These are phyloP conservation scores for Trichocladium antarcticum DNA, from an alignment of 495 filamentous ascomycete genomes.

Conservation along the genomic window DNA sequence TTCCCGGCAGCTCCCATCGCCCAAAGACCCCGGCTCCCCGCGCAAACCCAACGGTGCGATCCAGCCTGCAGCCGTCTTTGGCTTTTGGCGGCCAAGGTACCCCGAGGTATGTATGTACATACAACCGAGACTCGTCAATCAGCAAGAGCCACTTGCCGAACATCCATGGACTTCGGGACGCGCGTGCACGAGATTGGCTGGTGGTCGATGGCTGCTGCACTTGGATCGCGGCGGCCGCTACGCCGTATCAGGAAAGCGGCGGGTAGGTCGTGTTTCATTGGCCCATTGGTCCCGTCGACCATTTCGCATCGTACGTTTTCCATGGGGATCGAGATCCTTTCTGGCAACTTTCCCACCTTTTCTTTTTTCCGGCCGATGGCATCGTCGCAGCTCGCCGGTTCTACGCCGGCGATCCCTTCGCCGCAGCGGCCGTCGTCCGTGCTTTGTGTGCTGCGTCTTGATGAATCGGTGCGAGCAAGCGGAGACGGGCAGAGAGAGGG, in stretches of 20 bases:
- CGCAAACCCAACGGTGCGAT: too few species aligned
- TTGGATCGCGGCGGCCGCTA: constrained; percentile 3
- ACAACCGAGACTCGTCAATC: not conserved
- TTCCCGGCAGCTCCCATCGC: too few species aligned
- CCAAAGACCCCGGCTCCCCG: too few species aligned
- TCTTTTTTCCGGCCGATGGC: not conserved
- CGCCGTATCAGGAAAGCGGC: constrained; percentile 7
- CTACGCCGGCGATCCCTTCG: not conserved
- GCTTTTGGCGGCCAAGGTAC: not conserved
- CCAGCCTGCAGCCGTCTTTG: too few species aligned
- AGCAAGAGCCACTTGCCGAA: not conserved
- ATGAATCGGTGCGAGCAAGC: too few species aligned
- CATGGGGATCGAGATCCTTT: constrained; percentile 29
- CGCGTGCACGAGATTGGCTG: not conserved
- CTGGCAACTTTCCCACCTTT: constrained; percentile 6
- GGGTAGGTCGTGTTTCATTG: constrained; percentile 17
- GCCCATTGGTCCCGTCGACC: constrained; percentile 10
- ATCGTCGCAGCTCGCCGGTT: not conserved
- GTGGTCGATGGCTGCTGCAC: constrained; percentile 1
- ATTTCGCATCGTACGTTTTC: constrained; percentile 28
- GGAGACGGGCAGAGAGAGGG: too few species aligned
- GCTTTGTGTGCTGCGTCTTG: too few species aligned
- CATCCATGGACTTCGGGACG: not conserved
- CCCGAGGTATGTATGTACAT: not conserved
- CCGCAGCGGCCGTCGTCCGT: not conserved